phyloP scores from a whole-genome alignment of 179 eudicot species.

The Patellifolia procumbens region DNA sequence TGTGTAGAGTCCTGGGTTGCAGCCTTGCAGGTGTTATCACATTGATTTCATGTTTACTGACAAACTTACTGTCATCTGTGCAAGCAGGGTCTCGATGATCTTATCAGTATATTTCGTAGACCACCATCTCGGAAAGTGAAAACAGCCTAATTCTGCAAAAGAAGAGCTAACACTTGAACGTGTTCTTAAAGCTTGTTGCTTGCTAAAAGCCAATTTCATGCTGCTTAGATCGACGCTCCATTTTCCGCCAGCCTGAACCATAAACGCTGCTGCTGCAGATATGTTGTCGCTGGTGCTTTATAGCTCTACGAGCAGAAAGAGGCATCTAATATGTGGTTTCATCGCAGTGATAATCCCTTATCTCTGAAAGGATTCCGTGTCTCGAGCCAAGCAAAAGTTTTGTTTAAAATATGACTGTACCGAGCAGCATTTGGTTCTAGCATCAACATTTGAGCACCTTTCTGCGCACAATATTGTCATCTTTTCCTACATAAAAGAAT shows the following conservation, averaged over 20 bases:
- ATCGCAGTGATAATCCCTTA: slow-evolving; percentile 4
- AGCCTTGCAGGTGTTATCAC: background rate
- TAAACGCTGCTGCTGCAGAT: slow-evolving; percentile 17
- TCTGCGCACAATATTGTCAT: background rate
- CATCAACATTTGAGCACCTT: background rate
- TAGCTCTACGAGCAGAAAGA: slow-evolving; percentile 19
- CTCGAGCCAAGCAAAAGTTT: slow-evolving; percentile 13
- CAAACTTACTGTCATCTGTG: slow-evolving; percentile 9
- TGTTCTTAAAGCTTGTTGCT: slow-evolving; percentile 14
- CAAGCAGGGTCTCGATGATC: slow-evolving; percentile 91
- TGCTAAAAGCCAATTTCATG: slow-evolving; percentile 8
- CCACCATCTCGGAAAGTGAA: slow-evolving; percentile 92
- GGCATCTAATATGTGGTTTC: slow-evolving; percentile 15
- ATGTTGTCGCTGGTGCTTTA: slow-evolving; percentile 27
- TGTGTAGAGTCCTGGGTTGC: background rate
- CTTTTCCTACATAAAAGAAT: background rate
- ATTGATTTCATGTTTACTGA: background rate
- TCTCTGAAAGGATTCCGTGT: slow-evolving; percentile 16
- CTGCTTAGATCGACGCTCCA: slow-evolving; percentile 17
- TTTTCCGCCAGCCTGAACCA: slow-evolving; percentile 17
- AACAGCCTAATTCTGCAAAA: slow-evolving; percentile 45
- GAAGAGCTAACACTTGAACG: slow-evolving; percentile 10
- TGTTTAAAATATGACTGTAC: slow-evolving; percentile 22
- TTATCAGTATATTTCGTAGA: slow-evolving; percentile 89
- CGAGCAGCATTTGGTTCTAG: slow-evolving; percentile 11